Conservation (phyloP, 371 early-diverging fungal species). For the Mortierella sp. region DNA sequence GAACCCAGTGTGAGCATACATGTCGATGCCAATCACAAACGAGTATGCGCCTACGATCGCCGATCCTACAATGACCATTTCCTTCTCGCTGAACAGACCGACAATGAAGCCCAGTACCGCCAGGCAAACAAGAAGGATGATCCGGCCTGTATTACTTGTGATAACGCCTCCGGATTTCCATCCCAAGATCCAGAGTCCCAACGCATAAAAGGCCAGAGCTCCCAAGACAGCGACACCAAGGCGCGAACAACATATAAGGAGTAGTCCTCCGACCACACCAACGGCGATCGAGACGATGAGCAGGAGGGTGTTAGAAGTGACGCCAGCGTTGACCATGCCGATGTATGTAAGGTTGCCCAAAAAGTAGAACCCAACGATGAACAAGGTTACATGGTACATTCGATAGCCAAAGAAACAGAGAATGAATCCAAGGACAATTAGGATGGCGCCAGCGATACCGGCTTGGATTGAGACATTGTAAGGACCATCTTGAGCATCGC, state of each 20-base stretch:
- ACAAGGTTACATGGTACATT: slow-evolving; percentile 65
- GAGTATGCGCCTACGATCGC: slow-evolving; percentile 78
- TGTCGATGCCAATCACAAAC: slow-evolving; percentile 80
- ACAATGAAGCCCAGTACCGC: slow-evolving; percentile 66
- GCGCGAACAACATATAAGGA: slow-evolving; percentile 61
- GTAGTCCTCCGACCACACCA: slow-evolving; percentile 68
- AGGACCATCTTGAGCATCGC: slow-evolving; percentile 19
- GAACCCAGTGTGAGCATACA: slow-evolving; percentile 83
- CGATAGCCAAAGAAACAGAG: slow-evolving; percentile 74
- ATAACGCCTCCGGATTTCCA: slow-evolving; percentile 69
- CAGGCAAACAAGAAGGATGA: slow-evolving; percentile 70
- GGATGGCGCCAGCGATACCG: slow-evolving; percentile 69
- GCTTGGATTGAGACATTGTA: slow-evolving; percentile 63
- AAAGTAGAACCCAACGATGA: slow-evolving; percentile 70
- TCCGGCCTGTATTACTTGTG: slow-evolving; percentile 65
- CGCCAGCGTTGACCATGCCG: slow-evolving; percentile 64
- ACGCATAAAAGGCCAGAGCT: slow-evolving; percentile 66
- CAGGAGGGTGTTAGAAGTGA: slow-evolving; percentile 60
- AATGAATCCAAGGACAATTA: slow-evolving; percentile 72
- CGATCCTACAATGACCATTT: slow-evolving; percentile 73
- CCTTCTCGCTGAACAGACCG: slow-evolving; percentile 65
- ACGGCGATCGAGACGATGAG: slow-evolving; percentile 68
- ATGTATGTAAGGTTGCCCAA: slow-evolving; percentile 66
- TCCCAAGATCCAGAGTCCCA: slow-evolving; percentile 72
- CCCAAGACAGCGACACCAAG: slow-evolving; percentile 70